Evolutionary conservation across 2,329 filamentous ascomycete genomes (phyloP), one percentile per base, ranked within the genome.

Genomic region (Scorias spongiosa): DNA sequence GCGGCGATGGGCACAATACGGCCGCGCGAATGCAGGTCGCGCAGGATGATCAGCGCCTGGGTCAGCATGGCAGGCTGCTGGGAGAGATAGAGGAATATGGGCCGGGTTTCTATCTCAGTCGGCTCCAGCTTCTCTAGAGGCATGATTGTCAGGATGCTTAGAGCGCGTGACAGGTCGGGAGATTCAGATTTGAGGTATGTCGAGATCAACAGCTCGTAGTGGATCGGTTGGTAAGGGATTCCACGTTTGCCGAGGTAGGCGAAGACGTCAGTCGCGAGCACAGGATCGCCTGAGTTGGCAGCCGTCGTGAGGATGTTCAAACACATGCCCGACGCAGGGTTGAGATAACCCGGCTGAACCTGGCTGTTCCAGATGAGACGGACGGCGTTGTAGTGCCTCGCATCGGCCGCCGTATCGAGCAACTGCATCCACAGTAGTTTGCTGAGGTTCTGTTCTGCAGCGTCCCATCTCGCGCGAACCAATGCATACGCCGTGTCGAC

Each of bases 131-230:
- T 76, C 14, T 78, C 74, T 46, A 75, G 70, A 17, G 74, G 65
- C 81, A 93, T 91, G 57, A 86, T 79, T 50, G 75, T 76, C 12
- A 94, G 67, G 1, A 83, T 71, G 36, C 75, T 73, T 30, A 94
- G 69, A 0, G 83, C 81, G 20, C 77, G 75, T 18, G 66, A 63
- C 7, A 89, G 55, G 49, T 91, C 77, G 2, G 59, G 57, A 9
- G 52, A 50, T 2, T 70, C 68, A 2, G 67, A 65, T 12, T 61
- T 60, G 10, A 77, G 68, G 56, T 93, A 85, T 3, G 81, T 74
- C 45, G 84, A 78, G 6, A 88, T 67, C 26, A 95, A 70, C 26
- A 81, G 72, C 59, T 93, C 86, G 62, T 91, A 93, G 57, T 95
- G 85, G 48, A 81, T 71, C 5, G 72, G 62, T 8, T 71, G 67